Conservation (phyloP, 1,284 basidiomycete genomes). For the Boletellus sp. region DNA sequence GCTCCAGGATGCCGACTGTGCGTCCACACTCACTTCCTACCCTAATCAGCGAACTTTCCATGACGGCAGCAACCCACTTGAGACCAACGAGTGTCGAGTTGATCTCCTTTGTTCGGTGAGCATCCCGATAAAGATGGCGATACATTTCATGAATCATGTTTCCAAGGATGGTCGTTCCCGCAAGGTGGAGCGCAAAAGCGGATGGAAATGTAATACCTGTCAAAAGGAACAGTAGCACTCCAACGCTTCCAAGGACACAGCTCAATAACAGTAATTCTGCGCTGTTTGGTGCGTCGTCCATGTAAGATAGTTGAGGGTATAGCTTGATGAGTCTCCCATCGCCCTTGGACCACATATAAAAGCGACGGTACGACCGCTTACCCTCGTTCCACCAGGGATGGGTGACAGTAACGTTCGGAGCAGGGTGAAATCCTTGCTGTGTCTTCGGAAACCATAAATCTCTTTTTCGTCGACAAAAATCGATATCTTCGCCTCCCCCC, state of each 20-base stretch:
- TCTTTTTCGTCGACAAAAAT: slow-evolving; percentile 53
- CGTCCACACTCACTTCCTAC: slow-evolving; percentile 51
- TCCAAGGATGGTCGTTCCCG: slow-evolving; percentile 34
- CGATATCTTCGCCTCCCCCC: slow-evolving; percentile 62
- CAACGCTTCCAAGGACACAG: slow-evolving; percentile 11
- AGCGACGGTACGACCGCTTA: slow-evolving; percentile 47
- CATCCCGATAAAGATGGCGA: slow-evolving; percentile 44
- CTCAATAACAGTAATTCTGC: slow-evolving; percentile 44
- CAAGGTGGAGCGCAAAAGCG: slow-evolving; percentile 23
- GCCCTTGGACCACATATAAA: slow-evolving; percentile 57
- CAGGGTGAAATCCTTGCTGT: slow-evolving; percentile 44
- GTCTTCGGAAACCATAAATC: slow-evolving; percentile 35
- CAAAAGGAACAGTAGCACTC: slow-evolving; percentile 12
- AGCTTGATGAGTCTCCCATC: slow-evolving; percentile 49
- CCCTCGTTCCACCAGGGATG: slow-evolving; percentile 60
- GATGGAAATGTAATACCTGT: slow-evolving; percentile 10
- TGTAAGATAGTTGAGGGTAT: slow-evolving; percentile 47
- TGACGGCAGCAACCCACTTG: slow-evolving; percentile 40
- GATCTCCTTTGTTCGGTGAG: slow-evolving; percentile 31
- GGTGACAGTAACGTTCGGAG: slow-evolving; percentile 45
- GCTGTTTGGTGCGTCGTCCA: slow-evolving; percentile 46
- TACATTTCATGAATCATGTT: slow-evolving; percentile 49
- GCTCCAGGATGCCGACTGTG: slow-evolving; percentile 42
- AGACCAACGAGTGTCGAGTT: slow-evolving; percentile 36
- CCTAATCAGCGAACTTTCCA: slow-evolving; percentile 49